Percentiles rank a stretch among this genome's conserved stretches.
Evolutionary conservation across 345 rosid genomes (phyloP).

Genomic region (Pistacia vera): DNA sequence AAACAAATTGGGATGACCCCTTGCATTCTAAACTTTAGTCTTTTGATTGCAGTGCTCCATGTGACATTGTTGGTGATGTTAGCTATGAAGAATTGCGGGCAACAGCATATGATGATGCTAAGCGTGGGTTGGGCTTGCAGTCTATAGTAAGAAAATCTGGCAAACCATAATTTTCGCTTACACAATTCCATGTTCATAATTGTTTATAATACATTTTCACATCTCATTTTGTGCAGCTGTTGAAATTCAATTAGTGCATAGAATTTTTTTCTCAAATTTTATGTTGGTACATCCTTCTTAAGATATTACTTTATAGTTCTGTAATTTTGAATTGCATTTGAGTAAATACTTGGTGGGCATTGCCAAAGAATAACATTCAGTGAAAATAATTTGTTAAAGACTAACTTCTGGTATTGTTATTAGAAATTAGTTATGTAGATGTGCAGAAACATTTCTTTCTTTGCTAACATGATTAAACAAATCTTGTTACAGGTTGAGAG

Average conservation of each 20-base stretch:
- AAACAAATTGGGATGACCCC: neutral
- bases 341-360: too few relatives aligned
- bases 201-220: neutral
- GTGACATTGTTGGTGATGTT: slow-evolving; percentile 74
- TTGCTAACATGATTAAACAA: neutral
- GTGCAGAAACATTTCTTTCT: neutral
- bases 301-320: neutral
- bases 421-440: neutral
- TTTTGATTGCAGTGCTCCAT: slow-evolving; percentile 52
- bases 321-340: neutral
- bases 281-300: neutral
- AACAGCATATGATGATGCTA: slow-evolving; percentile 78
- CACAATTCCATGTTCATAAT: slow-evolving; percentile 7
- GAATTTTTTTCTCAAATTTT: neutral
- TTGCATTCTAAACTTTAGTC: slow-evolving; percentile 1
- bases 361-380: neutral
- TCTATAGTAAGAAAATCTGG: slow-evolving; percentile 69
- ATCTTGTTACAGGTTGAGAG: slow-evolving; percentile 64
- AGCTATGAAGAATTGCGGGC: slow-evolving; percentile 86
- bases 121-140: slow-evolving; percentile 68
- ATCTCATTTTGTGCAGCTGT: neutral
- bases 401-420: neutral
- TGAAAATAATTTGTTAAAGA: neutral
- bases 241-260: neutral
- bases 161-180: neutral